Percentiles rank a stretch among this genome's conserved stretches.
Evolutionary conservation across 306 rosid species (phyloP).

Genomic region (Casuarina glauca): DNA sequence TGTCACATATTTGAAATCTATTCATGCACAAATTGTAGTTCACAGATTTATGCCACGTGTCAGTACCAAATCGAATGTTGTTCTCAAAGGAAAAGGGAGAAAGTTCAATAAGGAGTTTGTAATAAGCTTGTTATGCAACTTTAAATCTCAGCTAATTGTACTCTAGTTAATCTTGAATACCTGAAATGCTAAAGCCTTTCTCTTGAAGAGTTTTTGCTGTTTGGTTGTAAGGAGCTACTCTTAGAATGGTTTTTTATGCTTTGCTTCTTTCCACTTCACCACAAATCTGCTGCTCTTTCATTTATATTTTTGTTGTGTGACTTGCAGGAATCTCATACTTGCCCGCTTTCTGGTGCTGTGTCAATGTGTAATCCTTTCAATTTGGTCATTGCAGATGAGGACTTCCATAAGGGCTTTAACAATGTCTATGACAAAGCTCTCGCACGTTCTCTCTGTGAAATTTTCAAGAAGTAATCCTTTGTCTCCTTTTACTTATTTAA

Average conservation of each 20-base stretch:
- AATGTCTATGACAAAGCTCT: slow-evolving; percentile 80
- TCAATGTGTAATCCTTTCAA: slow-evolving; percentile 96
- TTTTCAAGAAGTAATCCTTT: slow-evolving; percentile 68
- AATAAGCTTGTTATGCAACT: not conserved
- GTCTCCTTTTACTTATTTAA: slow-evolving; percentile 11
- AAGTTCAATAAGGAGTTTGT: not conserved
- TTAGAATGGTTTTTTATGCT: slow-evolving; percentile 16
- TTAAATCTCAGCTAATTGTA: not conserved
- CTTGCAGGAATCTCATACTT: slow-evolving; percentile 64
- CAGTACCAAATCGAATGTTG: not conserved
- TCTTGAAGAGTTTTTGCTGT: not conserved
- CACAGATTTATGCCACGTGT: not conserved
- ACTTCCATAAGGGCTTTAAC: slow-evolving; percentile 87
- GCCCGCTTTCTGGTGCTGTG: slow-evolving; percentile 90
- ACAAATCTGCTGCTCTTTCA: slow-evolving; percentile 13
- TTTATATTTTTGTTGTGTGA: slow-evolving; percentile 24
- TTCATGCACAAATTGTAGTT: not conserved
- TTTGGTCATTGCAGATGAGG: slow-evolving; percentile 85
- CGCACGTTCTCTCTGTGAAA: slow-evolving; percentile 57
- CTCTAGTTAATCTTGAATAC: not conserved
- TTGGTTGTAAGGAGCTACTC: not conserved
- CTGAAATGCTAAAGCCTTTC: not conserved
- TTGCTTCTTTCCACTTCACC: slow-evolving; percentile 6
- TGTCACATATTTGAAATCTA: not conserved
- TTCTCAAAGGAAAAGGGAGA: not conserved